Percentiles rank a stretch among this genome's conserved stretches.
phyloP scores from a whole-genome alignment of 768 basidiomycete species.

The Rhodotorula taiwanensis region DNA sequence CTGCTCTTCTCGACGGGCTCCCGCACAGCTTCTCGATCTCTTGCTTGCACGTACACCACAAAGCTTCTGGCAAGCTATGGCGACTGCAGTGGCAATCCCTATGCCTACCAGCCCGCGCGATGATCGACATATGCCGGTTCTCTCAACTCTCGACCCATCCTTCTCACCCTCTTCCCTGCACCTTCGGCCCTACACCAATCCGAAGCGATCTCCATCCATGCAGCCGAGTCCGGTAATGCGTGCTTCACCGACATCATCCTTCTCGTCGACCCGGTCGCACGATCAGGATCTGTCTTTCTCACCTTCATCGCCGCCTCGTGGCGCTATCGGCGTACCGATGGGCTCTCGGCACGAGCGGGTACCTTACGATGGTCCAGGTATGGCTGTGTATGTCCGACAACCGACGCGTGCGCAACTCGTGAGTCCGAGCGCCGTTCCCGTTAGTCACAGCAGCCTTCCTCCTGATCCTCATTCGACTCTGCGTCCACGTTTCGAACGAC shows the following conservation, averaged over 20 bases:
- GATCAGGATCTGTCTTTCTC: background rate
- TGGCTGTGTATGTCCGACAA: constrained; percentile 24
- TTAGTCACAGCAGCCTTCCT: too few relatives aligned
- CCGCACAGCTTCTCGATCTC: too few relatives aligned
- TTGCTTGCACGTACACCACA: too few relatives aligned
- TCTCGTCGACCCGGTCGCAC: background rate
- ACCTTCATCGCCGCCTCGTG: background rate
- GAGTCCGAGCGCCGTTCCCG: too few relatives aligned
- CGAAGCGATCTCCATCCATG: background rate
- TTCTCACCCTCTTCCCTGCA: constrained; percentile 23
- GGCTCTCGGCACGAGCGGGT: constrained; percentile 22
- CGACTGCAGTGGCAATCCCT: constrained; percentile 8
- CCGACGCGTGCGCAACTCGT: constrained; percentile 28
- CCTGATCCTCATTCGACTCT: too few relatives aligned
- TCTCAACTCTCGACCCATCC: constrained; percentile 29
- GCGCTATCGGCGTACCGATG: constrained; percentile 9
- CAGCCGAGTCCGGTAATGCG: background rate
- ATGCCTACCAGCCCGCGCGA: constrained; percentile 3
- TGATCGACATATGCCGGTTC: constrained; percentile 6
- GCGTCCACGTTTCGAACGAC: too few relatives aligned
- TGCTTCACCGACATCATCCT: background rate
- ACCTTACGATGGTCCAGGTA: constrained; percentile 28
- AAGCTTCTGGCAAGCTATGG: background rate
- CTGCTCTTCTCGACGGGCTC: too few relatives aligned
- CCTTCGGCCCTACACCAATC: constrained; percentile 8